A percentile compares a stretch with the other conserved stretches of the same genome.
Conservation (phyloP, 116 monocot genomes). For the Dioscorea cayenensis region DNA sequence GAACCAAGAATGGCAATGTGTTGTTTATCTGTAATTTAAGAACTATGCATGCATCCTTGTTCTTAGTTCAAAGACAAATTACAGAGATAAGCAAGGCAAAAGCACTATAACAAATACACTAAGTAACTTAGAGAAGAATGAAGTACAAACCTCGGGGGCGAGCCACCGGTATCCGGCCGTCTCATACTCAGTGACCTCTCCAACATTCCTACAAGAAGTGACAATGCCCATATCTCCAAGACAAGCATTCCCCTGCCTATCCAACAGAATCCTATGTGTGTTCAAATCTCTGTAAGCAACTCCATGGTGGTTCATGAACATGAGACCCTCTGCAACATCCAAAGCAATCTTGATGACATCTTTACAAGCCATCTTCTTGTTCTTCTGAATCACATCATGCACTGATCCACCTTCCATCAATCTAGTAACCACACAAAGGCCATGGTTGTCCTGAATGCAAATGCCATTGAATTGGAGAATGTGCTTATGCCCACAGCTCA, state of each 20-base stretch:
- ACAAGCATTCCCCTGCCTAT: constrained; percentile 68
- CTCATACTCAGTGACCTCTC: constrained; percentile 87
- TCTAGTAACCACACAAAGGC: constrained; percentile 67
- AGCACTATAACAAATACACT: too few relatives aligned
- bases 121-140: background rate
- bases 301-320: constrained; percentile 81
- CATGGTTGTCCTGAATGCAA: constrained; percentile 57
- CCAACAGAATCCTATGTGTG: constrained; percentile 57
- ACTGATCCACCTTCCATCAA: constrained; percentile 85
- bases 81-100: too few relatives aligned
- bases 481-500: constrained; percentile 81
- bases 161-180: constrained; percentile 90
- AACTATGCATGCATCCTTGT: too few relatives aligned
- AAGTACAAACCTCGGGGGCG: constrained; percentile 73
- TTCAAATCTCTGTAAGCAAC: constrained; percentile 82
- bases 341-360: constrained; percentile 58
- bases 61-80: too few relatives aligned
- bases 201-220: constrained; percentile 44
- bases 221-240: constrained; percentile 90
- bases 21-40: too few relatives aligned
- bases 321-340: constrained; percentile 76
- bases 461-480: constrained; percentile 66
- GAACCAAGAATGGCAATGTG: too few relatives aligned
- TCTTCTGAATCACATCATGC: constrained; percentile 49
- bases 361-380: constrained; percentile 28